phyloP scores from a whole-genome alignment of 2,329 filamentous ascomycete genomes.

The Nigrospora oryzae region DNA sequence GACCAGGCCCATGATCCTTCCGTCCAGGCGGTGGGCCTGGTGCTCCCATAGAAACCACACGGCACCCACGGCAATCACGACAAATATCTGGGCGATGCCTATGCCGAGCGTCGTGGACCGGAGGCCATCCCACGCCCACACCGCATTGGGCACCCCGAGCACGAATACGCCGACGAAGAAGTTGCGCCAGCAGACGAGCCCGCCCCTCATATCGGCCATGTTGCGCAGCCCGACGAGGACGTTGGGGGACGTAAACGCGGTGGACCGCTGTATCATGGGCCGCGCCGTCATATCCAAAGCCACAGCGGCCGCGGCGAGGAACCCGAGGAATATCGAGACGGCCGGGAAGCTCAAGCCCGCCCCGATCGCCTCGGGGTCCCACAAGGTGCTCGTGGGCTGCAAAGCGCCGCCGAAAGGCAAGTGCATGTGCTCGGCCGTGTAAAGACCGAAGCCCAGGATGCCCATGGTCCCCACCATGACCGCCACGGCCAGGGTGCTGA shows the following conservation, averaged over 20 bases:
- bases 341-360: conserved; percentile 27
- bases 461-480: conserved; percentile 30
- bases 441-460: conserved; percentile 36
- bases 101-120: conserved; percentile 29
- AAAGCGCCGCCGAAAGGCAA: conserved; percentile 11
- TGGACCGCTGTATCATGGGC: conserved; percentile 36
- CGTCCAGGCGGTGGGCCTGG: conserved; percentile 32
- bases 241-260: conserved; percentile 39
- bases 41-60: conserved; percentile 35
- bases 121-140: conserved; percentile 26
- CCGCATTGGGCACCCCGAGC: conserved; percentile 28
- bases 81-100: conserved; percentile 28
- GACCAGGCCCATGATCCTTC: conserved; percentile 36
- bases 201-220: conserved; percentile 38
- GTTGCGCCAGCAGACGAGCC: conserved; percentile 29
- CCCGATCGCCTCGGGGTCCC: conserved; percentile 11
- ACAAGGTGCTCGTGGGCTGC: conserved; percentile 15
- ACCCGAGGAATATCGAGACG: conserved; percentile 35
- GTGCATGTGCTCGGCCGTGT: conserved; percentile 26
- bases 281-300: conserved; percentile 30
- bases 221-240: conserved; percentile 35
- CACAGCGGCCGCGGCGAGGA: conserved; percentile 34
- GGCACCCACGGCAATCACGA: conserved; percentile 22
- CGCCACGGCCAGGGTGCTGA: conserved; percentile 25
- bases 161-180: conserved; percentile 34